Base-by-base conservation (phyloP, 176 grass and related monocot species). In the Rhynchospora breviuscula region DNA sequence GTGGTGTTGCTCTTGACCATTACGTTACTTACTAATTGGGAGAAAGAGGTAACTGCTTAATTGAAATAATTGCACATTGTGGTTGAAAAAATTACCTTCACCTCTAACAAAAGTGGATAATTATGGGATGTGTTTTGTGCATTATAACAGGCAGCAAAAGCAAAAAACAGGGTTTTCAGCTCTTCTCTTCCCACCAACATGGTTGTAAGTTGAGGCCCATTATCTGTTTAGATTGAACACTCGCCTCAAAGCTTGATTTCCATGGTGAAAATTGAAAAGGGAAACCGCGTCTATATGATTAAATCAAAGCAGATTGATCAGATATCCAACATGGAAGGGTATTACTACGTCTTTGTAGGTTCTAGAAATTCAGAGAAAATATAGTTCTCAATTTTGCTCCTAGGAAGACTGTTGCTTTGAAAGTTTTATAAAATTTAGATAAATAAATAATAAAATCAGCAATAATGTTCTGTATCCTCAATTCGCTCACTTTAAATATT, bases 11-110 rank as follows among this genome's bases (percentile, higher is more conserved):
- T 89, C 12, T 61, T 84, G 76, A 57, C 49, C 14, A 82, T 92
- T 65, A 92, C 92, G 0, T 12, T 85, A 12, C 87, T 81, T 45
- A 94, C 92, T 59, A 73, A 97, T 61, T 94, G 90, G 94, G 87
- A 92, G 9, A 88, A 78, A 21, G 92, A 94, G 84, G 94, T 97
- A 85, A 84, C 33, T 0, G 7, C 26, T 29, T 29, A 29, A 29
- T 29, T 29, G 26, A 29, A 29, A 29, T 1, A 29, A 29, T 29
- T 29, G 1, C 26, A 63, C 22, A 59, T 72, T 35, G 43, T 67
- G 8, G 25, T 64, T 47, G 21, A 64, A 67, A 29, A 29, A 29
- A 29, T 29, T 29, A 29, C 26, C 26, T 29, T 29, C 26, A 29
- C 26, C 26, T 29, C 26, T 29, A 29, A 29, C 26, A 29, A 29